Percentiles rank a stretch among this genome's conserved stretches.
Evolutionary conservation across 164 flowering plant genomes (phyloP).

Genomic region (Sedum album): DNA sequence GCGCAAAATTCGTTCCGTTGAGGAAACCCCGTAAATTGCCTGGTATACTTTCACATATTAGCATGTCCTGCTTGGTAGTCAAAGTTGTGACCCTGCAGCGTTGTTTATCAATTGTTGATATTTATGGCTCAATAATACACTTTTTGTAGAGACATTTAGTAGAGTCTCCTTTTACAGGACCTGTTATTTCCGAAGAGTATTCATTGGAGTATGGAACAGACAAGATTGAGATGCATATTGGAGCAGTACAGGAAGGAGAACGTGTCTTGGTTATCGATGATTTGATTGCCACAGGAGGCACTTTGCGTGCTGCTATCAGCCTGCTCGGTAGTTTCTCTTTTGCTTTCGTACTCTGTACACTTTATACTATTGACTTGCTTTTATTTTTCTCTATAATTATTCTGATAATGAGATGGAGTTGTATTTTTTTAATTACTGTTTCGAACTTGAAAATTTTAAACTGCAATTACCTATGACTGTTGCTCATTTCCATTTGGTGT

Average conservation of each 20-base stretch:
- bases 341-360: neutral
- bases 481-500: neutral
- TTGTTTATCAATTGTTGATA: neutral
- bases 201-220: slow-evolving; percentile 94
- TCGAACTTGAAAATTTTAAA: neutral
- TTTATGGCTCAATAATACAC: neutral
- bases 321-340: slow-evolving; percentile 47
- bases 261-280: slow-evolving; percentile 91
- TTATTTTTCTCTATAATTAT: too few relatives aligned
- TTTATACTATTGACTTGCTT: neutral
- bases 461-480: neutral
- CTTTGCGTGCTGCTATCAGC: slow-evolving; percentile 72
- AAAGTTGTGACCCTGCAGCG: neutral
- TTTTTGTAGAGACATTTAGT: neutral
- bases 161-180: slow-evolving; percentile 37
- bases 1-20: slow-evolving; percentile 94
- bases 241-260: slow-evolving; percentile 85
- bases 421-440: neutral
- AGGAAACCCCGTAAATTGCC: slow-evolving; percentile 94
- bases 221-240: slow-evolving; percentile 90
- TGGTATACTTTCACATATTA: slow-evolving; percentile 51
- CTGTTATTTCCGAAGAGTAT: slow-evolving; percentile 89
- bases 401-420: neutral
- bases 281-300: slow-evolving; percentile 97
- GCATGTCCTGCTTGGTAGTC: neutral